Base-by-base conservation (phyloP, 75 land plant species). In the Selaginella moellendorffii region DNA sequence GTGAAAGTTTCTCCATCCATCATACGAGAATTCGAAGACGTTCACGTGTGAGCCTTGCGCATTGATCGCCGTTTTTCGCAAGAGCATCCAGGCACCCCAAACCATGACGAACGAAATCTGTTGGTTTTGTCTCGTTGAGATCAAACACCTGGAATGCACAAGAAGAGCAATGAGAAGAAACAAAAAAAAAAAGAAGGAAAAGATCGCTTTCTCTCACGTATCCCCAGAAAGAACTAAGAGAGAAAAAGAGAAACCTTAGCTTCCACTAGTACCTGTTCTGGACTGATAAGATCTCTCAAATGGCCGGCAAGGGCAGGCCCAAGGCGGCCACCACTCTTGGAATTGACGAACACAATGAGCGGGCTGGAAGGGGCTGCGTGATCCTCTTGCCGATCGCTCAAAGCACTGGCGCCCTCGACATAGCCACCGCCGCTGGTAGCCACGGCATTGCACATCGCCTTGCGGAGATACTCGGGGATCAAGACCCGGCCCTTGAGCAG, bases 41-140 rank as follows among this genome's bases (percentile, higher is more conserved):
- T 26, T 84, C 64, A 25, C 97, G 75, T 30, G 80, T 76, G 53
- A 68, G 69, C 42, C 76, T 75, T 27, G 99, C 99, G 75, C 96
- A 84, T 2, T 22, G 31, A 53, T 95, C 99, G 1, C 98, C 98
- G 60, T 20, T 52, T 58, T 20, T 53, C 24, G 88, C 97, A 71
- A 86, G 52, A 52, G 63, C 72, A 68, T 95, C 99, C 42, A 95
- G 58, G 71, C 85, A 95, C 53, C 75, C 78, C 65, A 95, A 69
- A 36, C 97, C 99, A 80, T 86, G 77, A n/a, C 66, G 68, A 36
- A 90, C 70, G 70, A 95, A 84, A 29, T 84, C 92, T 31, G 79
- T 61, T 54, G 99, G 99, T 67, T 79, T 79, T 65, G 79, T 83
- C 28, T 51, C 67, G 51, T 68, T 65, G 2, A 90, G 76, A 52